These are phyloP conservation scores for Fomes fomentarius DNA, from an alignment of 1,284 basidiomycete species.

Conservation along the genomic window DNA sequence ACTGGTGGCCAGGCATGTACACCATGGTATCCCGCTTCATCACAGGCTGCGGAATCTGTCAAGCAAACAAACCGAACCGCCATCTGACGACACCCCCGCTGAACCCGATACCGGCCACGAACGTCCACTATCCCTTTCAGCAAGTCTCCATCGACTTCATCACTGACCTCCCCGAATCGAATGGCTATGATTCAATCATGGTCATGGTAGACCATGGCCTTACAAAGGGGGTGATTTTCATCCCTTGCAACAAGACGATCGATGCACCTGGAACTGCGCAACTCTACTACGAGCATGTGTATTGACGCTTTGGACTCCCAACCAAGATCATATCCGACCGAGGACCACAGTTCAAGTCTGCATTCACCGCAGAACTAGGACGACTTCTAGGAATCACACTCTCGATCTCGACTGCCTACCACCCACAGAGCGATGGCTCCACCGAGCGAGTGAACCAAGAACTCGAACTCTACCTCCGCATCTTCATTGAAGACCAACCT, in stretches of 20 bases:
- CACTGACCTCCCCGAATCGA: constrained; percentile 34
- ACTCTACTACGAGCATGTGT: not conserved
- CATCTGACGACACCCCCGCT: constrained; percentile 9
- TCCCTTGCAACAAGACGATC: constrained; percentile 29
- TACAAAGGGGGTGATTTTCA: constrained; percentile 35
- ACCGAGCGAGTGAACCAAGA: constrained; percentile 35
- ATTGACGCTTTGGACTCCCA: not conserved
- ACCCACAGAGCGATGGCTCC: constrained; percentile 36
- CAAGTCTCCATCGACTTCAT: constrained; percentile 41
- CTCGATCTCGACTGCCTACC: constrained; percentile 30
- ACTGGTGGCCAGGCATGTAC: constrained; percentile 41
- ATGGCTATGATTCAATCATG: constrained; percentile 40
- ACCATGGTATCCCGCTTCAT: constrained; percentile 37
- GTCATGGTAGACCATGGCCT: constrained; percentile 37
- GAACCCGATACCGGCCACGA: not conserved
- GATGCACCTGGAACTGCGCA: not conserved
- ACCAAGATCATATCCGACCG: not conserved
- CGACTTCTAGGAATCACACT: constrained; percentile 22
- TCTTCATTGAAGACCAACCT: constrained; percentile 30
- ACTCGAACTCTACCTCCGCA: constrained; percentile 27
- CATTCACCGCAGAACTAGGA: too few species aligned
- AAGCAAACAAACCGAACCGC: constrained; percentile 35
- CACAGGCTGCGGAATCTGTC: constrained; percentile 41
- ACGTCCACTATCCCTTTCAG: not conserved
- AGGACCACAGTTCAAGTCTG: not conserved